Base-by-base conservation (phyloP, 768 basidiomycete genomes). In the Phylloporus sp. region DNA sequence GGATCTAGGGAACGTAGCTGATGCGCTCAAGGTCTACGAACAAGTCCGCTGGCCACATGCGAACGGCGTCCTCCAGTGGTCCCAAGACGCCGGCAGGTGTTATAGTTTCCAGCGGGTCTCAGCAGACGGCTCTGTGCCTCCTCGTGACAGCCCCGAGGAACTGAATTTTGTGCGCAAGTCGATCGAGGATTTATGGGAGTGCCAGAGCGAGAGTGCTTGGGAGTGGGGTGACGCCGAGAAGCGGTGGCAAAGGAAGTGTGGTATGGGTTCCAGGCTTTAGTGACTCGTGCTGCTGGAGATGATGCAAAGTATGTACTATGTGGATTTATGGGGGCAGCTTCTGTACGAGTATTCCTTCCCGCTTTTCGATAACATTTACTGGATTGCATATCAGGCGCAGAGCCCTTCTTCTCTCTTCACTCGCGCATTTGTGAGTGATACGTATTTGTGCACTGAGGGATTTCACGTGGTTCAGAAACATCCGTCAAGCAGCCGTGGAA, bases 11-110 rank as follows among this genome's bases (percentile, higher is more conserved):
- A 69, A 62, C 20, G 52, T 70, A 1, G 9, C 42, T 0, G 32
- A 54, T 5, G 67, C 66, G 5, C 52, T 72, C 17, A 54, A 57
- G 22, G 54, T 44, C 15, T 73, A 69, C 46, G 62, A 71, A 46
- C 36, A 54, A 9, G 45, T 64, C 9, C 63, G 71, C 13, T 55
- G 64, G 8, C 63, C 69, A 13, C 61, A 65, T 33, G 52, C 60
- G 6, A 61, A 66, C 23, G 13, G 20, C 11, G 36, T 70, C 29
- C 49, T 54, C 18, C 29, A 46, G 22, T 44, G 35, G 14, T 60
- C 64, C 5, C 42, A 39, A 17, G 31, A 52, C n/a, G 40, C 50
- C 1, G 67, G 68, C 3, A 21, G 48, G 15, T 44, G 63, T 44
- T 66, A 59, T 36, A 44, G 53, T 27, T 61, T 68, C 33, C 36